Evolutionary conservation across 177 flowering plant genomes (phyloP).

Genomic region (Vitis hybrid): DNA sequence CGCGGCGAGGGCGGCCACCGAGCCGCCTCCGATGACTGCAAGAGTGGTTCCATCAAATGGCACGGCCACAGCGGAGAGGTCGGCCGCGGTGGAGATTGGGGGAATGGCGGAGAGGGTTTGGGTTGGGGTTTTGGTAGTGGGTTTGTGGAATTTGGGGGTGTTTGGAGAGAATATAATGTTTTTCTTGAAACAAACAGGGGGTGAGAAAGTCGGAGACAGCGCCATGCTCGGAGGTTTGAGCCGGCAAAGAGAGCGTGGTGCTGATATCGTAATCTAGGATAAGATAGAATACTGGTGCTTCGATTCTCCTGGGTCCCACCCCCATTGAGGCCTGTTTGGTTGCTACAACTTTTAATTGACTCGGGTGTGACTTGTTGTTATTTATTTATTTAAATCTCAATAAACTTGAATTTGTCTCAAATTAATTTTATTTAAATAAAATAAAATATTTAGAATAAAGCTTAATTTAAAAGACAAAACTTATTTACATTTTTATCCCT

Average conservation of each 20-base stretch:
- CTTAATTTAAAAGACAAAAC: too few relatives aligned
- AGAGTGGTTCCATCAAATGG: conserved; percentile 53
- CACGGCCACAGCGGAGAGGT: conserved; percentile 23
- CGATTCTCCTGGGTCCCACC: conserved; percentile 14
- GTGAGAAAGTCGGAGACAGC: conserved; percentile 30
- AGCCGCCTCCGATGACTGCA: conserved; percentile 78
- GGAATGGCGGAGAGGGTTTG: conserved; percentile 37
- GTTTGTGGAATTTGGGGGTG: background rate
- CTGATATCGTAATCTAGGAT: background rate
- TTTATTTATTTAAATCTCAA: too few relatives aligned
- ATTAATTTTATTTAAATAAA: too few relatives aligned
- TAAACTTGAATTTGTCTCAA: too few relatives aligned
- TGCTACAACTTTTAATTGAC: too few relatives aligned
- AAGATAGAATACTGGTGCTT: conserved; percentile 5
- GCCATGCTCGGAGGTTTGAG: conserved; percentile 38
- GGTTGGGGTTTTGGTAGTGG: conserved; percentile 17
- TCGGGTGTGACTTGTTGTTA: too few relatives aligned
- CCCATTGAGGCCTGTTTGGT: too few relatives aligned
- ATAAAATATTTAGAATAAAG: too few relatives aligned
- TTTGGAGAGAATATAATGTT: conserved; percentile 4
- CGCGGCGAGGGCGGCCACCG: conserved; percentile 79
- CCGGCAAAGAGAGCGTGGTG: conserved; percentile 13
- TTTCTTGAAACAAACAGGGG: conserved; percentile 31
- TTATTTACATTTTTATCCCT: too few relatives aligned
- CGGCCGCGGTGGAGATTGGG: conserved; percentile 36